Percentiles rank a stretch among this genome's conserved stretches.
phyloP scores from a whole-genome alignment of 179 eudicot species.

The Silene coronaria region DNA sequence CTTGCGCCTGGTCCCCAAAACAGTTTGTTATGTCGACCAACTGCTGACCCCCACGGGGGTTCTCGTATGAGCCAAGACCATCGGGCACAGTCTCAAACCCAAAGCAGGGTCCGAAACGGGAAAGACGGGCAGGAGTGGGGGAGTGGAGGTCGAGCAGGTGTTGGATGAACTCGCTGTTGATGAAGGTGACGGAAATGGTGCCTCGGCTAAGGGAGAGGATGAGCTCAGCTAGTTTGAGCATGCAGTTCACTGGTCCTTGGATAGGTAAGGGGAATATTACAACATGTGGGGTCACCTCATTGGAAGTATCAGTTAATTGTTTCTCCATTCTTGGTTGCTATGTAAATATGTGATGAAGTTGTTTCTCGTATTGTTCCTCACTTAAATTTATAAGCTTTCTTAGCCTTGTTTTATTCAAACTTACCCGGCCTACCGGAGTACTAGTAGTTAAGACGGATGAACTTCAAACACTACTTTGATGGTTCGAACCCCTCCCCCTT shows the following conservation, averaged over 20 bases:
- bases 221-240: constrained; percentile 43
- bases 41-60: constrained; percentile 21
- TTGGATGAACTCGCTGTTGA: constrained; percentile 34
- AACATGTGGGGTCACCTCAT: constrained; percentile 17
- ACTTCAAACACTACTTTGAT: no score
- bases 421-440: no score
- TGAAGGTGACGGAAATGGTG: constrained; percentile 31
- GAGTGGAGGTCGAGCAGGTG: constrained; percentile 28
- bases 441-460: no score
- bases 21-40: constrained; percentile 20
- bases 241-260: constrained; percentile 47
- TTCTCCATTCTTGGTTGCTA: constrained; percentile 1
- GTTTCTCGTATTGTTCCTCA: background rate
- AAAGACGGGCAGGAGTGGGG: constrained; percentile 11
- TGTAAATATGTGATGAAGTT: background rate
- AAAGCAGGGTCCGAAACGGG: constrained; percentile 18
- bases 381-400: no score
- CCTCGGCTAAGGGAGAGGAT: constrained; percentile 20
- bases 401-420: no score
- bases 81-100: constrained; percentile 28
- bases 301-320: background rate
- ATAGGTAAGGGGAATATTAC: constrained; percentile 47
- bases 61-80: constrained; percentile 32
- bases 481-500: no score
- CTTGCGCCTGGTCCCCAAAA: constrained; percentile 19